Evolutionary conservation across 2,329 filamentous ascomycete genomes (phyloP).

Genomic region (Microdochium nivale): DNA sequence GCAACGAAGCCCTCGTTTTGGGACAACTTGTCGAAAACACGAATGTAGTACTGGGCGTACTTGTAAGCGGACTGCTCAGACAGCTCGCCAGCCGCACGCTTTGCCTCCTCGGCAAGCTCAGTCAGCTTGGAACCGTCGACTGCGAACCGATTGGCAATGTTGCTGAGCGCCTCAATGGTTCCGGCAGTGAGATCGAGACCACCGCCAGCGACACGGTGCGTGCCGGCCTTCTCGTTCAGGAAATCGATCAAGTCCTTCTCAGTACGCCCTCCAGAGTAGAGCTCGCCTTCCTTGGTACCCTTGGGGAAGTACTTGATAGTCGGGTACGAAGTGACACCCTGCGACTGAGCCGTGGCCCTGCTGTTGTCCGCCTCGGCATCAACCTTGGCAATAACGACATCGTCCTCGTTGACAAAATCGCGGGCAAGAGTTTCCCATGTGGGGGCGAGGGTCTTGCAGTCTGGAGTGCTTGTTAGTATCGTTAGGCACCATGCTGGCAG

Average conservation of each 20-base stretch:
- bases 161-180: constrained; percentile 71
- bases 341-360: constrained; percentile 67
- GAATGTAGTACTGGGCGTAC: constrained; percentile 90
- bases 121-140: constrained; percentile 49
- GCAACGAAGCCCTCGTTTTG: constrained; percentile 69
- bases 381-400: constrained; percentile 86
- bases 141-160: constrained; percentile 65
- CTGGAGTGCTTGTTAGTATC: constrained; percentile 35
- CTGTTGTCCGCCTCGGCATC: constrained; percentile 81
- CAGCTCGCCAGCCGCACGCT: constrained; percentile 59
- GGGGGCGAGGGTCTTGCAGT: constrained; percentile 93
- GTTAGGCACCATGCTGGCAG: constrained; percentile 1
- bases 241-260: constrained; percentile 72
- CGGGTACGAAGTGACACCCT: constrained; percentile 79
- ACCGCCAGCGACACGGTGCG: constrained; percentile 74
- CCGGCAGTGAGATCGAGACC: constrained; percentile 71
- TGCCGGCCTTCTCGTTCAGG: constrained; percentile 83
- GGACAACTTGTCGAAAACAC: constrained; percentile 77
- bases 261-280: constrained; percentile 67
- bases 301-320: constrained; percentile 97
- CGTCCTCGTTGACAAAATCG: constrained; percentile 69
- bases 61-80: constrained; percentile 57
- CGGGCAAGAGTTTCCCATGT: constrained; percentile 80
- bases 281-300: constrained; percentile 62
- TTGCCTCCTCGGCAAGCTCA: constrained; percentile 61